These are phyloP conservation scores for Balansia obtecta DNA, from an alignment of 2,329 filamentous ascomycete genomes.

Conservation along the genomic window DNA sequence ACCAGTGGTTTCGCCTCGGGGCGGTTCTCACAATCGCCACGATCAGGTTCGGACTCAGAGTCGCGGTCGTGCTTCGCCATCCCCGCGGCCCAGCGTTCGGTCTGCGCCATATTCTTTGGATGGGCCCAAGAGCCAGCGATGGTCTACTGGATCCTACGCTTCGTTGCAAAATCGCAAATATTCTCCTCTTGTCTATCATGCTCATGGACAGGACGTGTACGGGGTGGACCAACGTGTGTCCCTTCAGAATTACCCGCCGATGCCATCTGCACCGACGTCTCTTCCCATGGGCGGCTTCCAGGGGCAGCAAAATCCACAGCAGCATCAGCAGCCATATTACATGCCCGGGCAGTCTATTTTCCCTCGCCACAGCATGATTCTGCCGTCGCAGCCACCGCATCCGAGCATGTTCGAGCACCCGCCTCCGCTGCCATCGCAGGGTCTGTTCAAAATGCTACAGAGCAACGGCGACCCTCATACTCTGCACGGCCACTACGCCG, in stretches of 20 bases:
- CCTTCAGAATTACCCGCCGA: slow-evolving; percentile 21
- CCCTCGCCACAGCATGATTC: slow-evolving; percentile 44
- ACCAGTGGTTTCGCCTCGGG: slow-evolving; percentile 57
- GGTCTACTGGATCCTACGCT: slow-evolving; percentile 65
- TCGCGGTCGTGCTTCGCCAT: slow-evolving; percentile 58
- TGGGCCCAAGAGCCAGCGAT: slow-evolving; percentile 54
- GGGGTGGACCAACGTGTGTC: slow-evolving; percentile 43
- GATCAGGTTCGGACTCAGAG: slow-evolving; percentile 53
- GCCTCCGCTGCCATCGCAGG: slow-evolving; percentile 54
- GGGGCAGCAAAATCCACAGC: slow-evolving; percentile 15
- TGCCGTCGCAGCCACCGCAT: slow-evolving; percentile 34
- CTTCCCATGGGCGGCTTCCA: slow-evolving; percentile 44
- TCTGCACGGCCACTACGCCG: slow-evolving; percentile 57
- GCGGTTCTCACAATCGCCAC: slow-evolving; percentile 47
- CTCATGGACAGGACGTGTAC: slow-evolving; percentile 42
- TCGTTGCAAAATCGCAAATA: slow-evolving; percentile 41
- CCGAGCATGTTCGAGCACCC: slow-evolving; percentile 45
- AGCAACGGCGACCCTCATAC: slow-evolving; percentile 60
- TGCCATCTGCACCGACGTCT: slow-evolving; percentile 25
- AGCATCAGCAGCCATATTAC: slow-evolving; percentile 36
- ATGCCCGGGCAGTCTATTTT: slow-evolving; percentile 39
- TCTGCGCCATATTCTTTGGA: slow-evolving; percentile 62
- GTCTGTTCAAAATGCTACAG: slow-evolving; percentile 60
- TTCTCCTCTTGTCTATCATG: slow-evolving; percentile 51
- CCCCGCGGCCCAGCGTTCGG: slow-evolving; percentile 54